phyloP scores from a whole-genome alignment of 306 rosid genomes.

The Fragaria iinumae region DNA sequence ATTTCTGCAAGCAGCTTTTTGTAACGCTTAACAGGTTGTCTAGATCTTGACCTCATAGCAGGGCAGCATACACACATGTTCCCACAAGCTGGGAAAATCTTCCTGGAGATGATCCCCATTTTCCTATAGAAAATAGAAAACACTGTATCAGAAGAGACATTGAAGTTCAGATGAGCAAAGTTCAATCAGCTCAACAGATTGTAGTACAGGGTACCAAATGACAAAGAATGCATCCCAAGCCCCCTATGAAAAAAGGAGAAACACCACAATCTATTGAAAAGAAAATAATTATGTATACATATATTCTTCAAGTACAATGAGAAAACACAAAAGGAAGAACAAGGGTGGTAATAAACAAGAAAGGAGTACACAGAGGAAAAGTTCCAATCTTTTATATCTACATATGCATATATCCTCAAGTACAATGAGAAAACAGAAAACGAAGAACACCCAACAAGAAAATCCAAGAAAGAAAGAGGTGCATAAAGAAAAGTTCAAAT shows the following conservation, averaged over 20 bases:
- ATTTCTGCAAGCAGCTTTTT: constrained; percentile 83
- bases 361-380: neutral
- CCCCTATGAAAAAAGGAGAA: neutral
- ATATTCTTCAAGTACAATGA: neutral
- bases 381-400: neutral
- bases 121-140: constrained; percentile 33
- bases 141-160: neutral
- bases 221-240: neutral
- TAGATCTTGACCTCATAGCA: constrained; percentile 90
- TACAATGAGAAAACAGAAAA: neutral
- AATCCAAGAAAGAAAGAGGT: constrained; percentile 14
- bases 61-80: constrained; percentile 98
- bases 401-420: neutral
- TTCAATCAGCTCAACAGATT: neutral
- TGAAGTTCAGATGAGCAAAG: neutral
- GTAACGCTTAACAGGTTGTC: constrained; percentile 96
- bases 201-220: too few relatives aligned
- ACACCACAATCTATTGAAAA: neutral
- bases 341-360: neutral
- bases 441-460: neutral
- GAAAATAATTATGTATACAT: too few relatives aligned
- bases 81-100: constrained; percentile 91
- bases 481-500: neutral
- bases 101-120: constrained; percentile 93
- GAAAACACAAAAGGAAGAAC: constrained; percentile 1